These are phyloP conservation scores for Colletotrichum tofieldiae DNA, from an alignment of 2,329 filamentous ascomycete species.

Conservation along the genomic window DNA sequence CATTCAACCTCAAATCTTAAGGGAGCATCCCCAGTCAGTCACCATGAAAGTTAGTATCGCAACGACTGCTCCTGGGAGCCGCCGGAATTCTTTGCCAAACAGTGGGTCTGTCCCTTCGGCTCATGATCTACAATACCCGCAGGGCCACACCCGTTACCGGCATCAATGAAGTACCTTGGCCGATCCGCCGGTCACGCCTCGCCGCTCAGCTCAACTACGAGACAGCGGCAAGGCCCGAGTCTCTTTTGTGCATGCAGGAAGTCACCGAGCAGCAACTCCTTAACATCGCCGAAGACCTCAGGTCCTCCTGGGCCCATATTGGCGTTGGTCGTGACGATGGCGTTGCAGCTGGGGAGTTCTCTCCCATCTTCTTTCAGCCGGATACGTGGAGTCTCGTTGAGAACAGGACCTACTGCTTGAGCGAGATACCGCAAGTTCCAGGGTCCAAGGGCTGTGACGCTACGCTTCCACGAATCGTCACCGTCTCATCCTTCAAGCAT, in stretches of 20 bases:
- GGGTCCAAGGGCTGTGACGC: conserved; percentile 74
- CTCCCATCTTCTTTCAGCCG: conserved; percentile 75
- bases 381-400: conserved; percentile 66
- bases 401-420: conserved; percentile 75
- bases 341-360: conserved; percentile 74
- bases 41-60: not conserved
- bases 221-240: conserved; percentile 48
- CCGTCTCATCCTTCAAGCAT: conserved; percentile 63
- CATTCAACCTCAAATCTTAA: not conserved
- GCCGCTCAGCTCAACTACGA: conserved; percentile 57
- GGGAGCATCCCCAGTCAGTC: not conserved
- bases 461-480: conserved; percentile 61
- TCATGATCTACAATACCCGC: conserved; percentile 65
- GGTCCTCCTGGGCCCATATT: conserved; percentile 64
- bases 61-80: conserved; percentile 9
- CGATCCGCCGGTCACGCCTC: conserved; percentile 54
- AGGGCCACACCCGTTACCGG: conserved; percentile 59
- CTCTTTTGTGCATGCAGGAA: conserved; percentile 66
- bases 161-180: conserved; percentile 60
- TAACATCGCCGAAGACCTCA: conserved; percentile 59
- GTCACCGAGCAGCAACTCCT: conserved; percentile 62
- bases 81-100: conserved; percentile 1
- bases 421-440: conserved; percentile 67
- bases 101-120: conserved; percentile 50
- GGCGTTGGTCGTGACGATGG: conserved; percentile 75